phyloP scores from a whole-genome alignment of 495 filamentous ascomycete species.

The Aspergillus kassunensis region DNA sequence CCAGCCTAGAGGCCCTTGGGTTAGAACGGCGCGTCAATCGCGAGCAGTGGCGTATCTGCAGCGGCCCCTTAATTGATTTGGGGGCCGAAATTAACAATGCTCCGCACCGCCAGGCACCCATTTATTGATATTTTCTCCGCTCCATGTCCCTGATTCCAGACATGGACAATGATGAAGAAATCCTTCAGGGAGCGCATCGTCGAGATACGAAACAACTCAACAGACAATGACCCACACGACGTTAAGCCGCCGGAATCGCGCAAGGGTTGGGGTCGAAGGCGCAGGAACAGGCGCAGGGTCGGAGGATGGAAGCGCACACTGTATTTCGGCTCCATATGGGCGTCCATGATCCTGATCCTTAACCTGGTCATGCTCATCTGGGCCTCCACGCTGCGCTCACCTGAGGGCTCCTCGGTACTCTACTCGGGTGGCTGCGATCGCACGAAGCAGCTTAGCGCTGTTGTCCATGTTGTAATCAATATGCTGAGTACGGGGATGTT shows the following conservation, averaged over 20 bases:
- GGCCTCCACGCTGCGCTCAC: background rate
- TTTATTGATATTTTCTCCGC: no score
- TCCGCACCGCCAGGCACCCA: no score
- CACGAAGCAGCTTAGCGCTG: background rate
- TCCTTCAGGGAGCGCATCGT: background rate
- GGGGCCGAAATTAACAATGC: no score
- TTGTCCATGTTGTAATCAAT: background rate
- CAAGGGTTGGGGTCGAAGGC: background rate
- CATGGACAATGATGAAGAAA: background rate
- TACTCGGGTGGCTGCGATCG: background rate
- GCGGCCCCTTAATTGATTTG: no score
- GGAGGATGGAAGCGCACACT: background rate
- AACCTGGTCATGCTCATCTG: background rate
- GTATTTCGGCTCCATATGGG: background rate
- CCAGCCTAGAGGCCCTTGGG: no score
- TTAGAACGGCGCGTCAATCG: no score
- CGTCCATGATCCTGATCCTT: background rate
- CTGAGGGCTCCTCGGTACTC: background rate
- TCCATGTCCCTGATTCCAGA: background rate
- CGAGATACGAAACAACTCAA: background rate
- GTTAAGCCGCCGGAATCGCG: background rate
- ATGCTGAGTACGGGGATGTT: background rate
- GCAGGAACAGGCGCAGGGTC: background rate
- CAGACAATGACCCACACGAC: background rate
- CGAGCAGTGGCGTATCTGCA: no score